These are phyloP conservation scores for Somion occarium DNA, from an alignment of 1,284 basidiomycete genomes.

Conservation along the genomic window DNA sequence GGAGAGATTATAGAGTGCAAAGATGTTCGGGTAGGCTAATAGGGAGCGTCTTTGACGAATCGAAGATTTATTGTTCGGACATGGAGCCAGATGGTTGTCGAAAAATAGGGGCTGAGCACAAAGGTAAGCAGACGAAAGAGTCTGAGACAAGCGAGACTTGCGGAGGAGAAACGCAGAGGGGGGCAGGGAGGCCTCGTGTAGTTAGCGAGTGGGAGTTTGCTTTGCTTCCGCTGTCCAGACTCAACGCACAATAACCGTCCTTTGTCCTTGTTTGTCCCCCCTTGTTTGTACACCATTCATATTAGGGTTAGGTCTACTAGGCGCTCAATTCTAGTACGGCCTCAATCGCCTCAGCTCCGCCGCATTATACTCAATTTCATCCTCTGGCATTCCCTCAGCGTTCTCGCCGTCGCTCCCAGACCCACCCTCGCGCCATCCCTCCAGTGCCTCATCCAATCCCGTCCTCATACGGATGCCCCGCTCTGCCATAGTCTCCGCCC, in stretches of 20 bases:
- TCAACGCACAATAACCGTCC: not conserved
- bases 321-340: constrained; percentile 50
- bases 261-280: not conserved
- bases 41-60: constrained; percentile 16
- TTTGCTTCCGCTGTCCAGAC: not conserved
- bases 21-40: constrained; percentile 15
- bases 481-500: constrained; percentile 80
- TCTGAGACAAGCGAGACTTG: not conserved
- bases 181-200: constrained; percentile 1
- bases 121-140: constrained; percentile 8
- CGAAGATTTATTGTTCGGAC: constrained; percentile 20
- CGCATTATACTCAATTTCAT: constrained; percentile 57
- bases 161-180: not conserved
- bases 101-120: constrained; percentile 13
- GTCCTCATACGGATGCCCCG: constrained; percentile 69
- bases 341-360: constrained; percentile 55
- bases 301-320: not conserved
- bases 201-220: not conserved
- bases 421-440: constrained; percentile 33
- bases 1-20: constrained; percentile 17
- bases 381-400: constrained; percentile 27
- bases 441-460: constrained; percentile 61
- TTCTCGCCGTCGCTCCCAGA: constrained; percentile 23
- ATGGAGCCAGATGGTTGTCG: constrained; percentile 13
- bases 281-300: constrained; percentile 8